Base-by-base conservation (phyloP, 2,329 filamentous ascomycete genomes). In the Apiospora aurea region DNA sequence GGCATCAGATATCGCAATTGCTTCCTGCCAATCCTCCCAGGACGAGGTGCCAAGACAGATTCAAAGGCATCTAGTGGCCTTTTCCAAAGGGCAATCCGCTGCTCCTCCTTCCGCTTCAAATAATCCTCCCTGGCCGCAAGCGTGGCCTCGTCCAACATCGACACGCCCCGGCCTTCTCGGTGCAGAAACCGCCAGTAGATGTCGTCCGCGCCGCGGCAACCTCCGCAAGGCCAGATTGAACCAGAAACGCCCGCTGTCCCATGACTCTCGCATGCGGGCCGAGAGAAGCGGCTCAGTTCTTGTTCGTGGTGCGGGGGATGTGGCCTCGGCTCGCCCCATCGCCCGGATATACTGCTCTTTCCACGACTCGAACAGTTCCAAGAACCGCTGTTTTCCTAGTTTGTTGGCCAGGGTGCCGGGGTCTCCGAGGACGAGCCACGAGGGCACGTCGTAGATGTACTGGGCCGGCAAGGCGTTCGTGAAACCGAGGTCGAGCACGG, bases 401-500 rank as follows among this genome's bases (percentile, higher is more conserved):
- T 38, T 38, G 34, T 38, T 38, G 2, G 34, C n/a, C 14, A 41
- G 4, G 51, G 43, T 47, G n/a, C 34, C 71, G 26, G 67, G 71
- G 24, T 61, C 7, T 21, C 44, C 21, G 7, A 69, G 67, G 57
- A 85, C 71, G 3, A 85, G 77, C 82, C 83, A 85, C 80, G 80
- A 83, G 26, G 83, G 82, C 69, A 78, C 78, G 41, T 82, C 81
- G 71, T 80, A 80, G 1, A 79, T 70, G 73, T 81, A 84, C 72
- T 84, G 80, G 2, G 78, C 76, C 0, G 83, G 83, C 80, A 83
- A 81, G 68, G 76, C 75, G 72, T 86, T 83, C 64, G 82, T 83
- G 67, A 83, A 85, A 75, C 84, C 83, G 29, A 80, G 77, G 71
- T 85, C 83, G 53, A 85, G 72, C 24, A 83, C 75, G 0, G 81